Percentiles rank a stretch among this genome's conserved stretches.
Conservation (phyloP, 176 grass and related monocot species). For the Alloteropsis semialata region DNA sequence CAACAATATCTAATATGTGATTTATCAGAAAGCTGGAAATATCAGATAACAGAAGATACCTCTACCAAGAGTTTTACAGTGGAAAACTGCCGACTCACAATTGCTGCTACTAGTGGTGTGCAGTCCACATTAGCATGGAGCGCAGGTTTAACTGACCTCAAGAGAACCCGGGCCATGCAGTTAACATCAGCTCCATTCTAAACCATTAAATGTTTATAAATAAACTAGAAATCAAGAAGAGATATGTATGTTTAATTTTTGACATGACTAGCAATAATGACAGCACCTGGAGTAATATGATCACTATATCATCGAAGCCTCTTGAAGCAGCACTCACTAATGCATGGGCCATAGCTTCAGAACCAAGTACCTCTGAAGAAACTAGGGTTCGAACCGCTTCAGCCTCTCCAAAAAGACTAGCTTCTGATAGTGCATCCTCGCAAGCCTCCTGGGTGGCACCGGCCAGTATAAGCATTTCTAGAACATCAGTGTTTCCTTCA, state of each 20-base stretch:
- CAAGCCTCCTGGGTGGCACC: constrained; percentile 47
- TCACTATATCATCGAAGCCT: constrained; percentile 54
- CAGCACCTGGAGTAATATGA: constrained; percentile 45
- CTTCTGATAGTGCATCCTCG: constrained; percentile 56
- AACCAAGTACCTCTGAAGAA: constrained; percentile 40
- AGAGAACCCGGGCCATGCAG: constrained; percentile 51
- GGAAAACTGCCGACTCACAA: constrained; percentile 55
- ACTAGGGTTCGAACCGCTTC: constrained; percentile 30
- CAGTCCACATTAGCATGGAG: constrained; percentile 63
- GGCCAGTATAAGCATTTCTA: constrained; percentile 48
- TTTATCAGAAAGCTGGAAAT: not conserved
- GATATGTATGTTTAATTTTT: not conserved
- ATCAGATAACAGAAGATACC: constrained; percentile 24
- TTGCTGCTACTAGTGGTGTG: constrained; percentile 60
- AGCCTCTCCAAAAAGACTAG: constrained; percentile 38
- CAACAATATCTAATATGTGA: not conserved
- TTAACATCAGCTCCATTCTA: constrained; percentile 59
- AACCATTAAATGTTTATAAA: not conserved
- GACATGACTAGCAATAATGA: not conserved
- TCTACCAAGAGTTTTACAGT: constrained; percentile 57
- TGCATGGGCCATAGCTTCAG: constrained; percentile 40
- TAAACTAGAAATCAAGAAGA: not conserved
- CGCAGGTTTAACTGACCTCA: constrained; percentile 55
- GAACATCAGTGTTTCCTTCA: constrained; percentile 42
- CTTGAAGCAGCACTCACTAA: constrained; percentile 55